Conservation (phyloP, 2,329 filamentous ascomycete species). For the Blumeriella jaapii region DNA sequence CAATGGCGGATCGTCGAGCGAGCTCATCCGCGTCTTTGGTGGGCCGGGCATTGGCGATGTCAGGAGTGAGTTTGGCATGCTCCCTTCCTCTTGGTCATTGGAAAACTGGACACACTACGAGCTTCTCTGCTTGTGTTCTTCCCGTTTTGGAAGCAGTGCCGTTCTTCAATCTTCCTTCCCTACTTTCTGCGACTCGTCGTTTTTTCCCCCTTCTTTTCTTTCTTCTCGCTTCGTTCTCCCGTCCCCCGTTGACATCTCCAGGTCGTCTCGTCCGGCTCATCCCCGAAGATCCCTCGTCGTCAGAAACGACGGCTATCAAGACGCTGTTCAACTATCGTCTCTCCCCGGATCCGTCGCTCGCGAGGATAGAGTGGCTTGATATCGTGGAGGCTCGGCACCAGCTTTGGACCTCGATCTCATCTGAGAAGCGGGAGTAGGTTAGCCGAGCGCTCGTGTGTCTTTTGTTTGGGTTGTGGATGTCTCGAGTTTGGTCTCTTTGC, state of each 20-base stretch:
- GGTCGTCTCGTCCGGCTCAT: constrained; percentile 86
- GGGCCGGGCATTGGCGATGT: constrained; percentile 79
- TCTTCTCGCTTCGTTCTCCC: no score
- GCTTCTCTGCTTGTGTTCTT: no score
- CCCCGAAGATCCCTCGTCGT: constrained; percentile 46
- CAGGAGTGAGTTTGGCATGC: constrained; percentile 42
- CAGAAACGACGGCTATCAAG: constrained; percentile 65
- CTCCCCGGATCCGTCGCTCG: constrained; percentile 45
- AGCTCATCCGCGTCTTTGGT: constrained; percentile 88
- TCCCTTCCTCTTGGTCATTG: no score
- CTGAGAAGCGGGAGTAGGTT: constrained; percentile 64
- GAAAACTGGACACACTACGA: no score
- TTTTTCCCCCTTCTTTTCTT: not conserved
- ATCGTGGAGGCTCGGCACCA: constrained; percentile 74
- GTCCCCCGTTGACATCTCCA: constrained; percentile 29
- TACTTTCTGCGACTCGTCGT: no score
- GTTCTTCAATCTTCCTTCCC: no score
- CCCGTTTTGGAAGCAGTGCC: no score
- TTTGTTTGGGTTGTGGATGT: no score
- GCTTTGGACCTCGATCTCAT: constrained; percentile 62
- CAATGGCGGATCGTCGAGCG: constrained; percentile 88
- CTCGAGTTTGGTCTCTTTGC: no score
- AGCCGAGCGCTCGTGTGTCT: no score
- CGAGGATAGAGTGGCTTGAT: constrained; percentile 72
- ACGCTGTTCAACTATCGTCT: constrained; percentile 81